Evolutionary conservation across 192 early-diverging fungal genomes (phyloP).

Genomic region (Coemansia reversa): DNA sequence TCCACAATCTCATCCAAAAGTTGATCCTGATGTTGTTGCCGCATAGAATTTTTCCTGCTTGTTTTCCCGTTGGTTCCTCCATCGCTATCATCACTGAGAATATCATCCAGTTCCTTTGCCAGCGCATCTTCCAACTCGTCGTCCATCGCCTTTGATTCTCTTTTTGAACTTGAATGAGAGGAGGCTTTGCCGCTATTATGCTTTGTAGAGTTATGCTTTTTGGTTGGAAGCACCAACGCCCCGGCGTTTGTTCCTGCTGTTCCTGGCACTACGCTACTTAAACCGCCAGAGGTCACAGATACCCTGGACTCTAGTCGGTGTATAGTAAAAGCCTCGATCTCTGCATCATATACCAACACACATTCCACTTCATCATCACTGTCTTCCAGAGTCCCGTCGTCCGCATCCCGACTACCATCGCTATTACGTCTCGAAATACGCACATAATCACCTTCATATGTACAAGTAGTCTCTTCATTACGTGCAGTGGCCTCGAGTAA

Average conservation of each 20-base stretch:
- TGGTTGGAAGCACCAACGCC: conserved; percentile 28
- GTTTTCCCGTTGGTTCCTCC: conserved; percentile 4
- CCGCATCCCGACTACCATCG: neutral
- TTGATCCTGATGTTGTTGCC: conserved; percentile 18
- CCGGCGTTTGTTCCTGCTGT: conserved; percentile 12
- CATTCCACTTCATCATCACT: conserved; percentile 34
- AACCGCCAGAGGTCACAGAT: conserved; percentile 15
- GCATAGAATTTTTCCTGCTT: conserved; percentile 11
- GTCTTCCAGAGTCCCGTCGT: neutral
- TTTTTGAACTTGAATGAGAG: no score
- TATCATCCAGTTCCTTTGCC: conserved; percentile 49
- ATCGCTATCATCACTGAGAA: conserved; percentile 40
- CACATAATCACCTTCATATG: conserved; percentile 49
- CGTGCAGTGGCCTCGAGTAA: conserved; percentile 33
- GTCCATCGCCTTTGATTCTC: conserved; percentile 21
- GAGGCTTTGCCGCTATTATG: neutral
- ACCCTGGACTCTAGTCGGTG: conserved; percentile 25
- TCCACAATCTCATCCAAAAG: conserved; percentile 29
- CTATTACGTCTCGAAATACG: neutral
- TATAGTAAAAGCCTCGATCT: conserved; percentile 42
- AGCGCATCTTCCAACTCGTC: conserved; percentile 38
- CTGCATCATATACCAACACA: conserved; percentile 43
- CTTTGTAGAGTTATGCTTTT: conserved; percentile 17
- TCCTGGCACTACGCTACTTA: conserved; percentile 5
- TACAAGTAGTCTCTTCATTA: conserved; percentile 36